phyloP scores from a whole-genome alignment of 2,329 filamentous ascomycete genomes.

The Ceratocystiopsis brevicomis region DNA sequence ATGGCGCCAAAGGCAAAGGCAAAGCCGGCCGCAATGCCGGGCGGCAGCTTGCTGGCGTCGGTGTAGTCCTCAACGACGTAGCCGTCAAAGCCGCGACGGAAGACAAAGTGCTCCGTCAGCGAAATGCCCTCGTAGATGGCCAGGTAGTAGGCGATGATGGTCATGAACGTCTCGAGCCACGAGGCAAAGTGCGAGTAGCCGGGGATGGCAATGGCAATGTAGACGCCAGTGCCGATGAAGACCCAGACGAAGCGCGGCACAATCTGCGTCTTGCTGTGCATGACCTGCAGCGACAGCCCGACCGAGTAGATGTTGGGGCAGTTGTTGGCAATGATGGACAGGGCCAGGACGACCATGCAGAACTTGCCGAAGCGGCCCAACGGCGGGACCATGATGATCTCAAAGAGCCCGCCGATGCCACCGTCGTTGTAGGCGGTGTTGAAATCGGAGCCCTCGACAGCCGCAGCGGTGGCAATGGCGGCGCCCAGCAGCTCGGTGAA shows the following conservation, averaged over 20 bases:
- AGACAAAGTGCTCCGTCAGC: constrained; percentile 21
- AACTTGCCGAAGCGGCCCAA: constrained; percentile 29
- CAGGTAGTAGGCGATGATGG: constrained; percentile 22
- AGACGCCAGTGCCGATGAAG: constrained; percentile 36
- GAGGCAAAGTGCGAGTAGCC: constrained; percentile 16
- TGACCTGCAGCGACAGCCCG: constrained; percentile 28
- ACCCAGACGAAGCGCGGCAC: constrained; percentile 41
- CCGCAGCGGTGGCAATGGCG: constrained; percentile 47
- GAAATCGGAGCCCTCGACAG: constrained; percentile 31
- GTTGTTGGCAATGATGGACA: constrained; percentile 26
- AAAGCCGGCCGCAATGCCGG: constrained; percentile 17
- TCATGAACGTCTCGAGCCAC: constrained; percentile 21
- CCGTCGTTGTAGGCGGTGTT: constrained; percentile 20
- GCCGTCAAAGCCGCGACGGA: constrained; percentile 24
- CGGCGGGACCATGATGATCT: constrained; percentile 23
- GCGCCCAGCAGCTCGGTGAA: constrained; percentile 59
- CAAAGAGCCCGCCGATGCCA: constrained; percentile 28
- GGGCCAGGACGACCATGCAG: constrained; percentile 26
- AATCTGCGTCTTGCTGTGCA: constrained; percentile 28
- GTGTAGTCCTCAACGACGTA: constrained; percentile 27
- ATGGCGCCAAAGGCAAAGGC: constrained; percentile 17
- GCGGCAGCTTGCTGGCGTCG: constrained; percentile 21
- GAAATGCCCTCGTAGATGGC: constrained; percentile 24
- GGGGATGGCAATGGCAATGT: constrained; percentile 37
- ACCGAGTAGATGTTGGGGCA: constrained; percentile 22